Percentiles rank a stretch among this genome's conserved stretches.
phyloP scores from a whole-genome alignment of 768 basidiomycete genomes.

The Boletus rubescentipes region DNA sequence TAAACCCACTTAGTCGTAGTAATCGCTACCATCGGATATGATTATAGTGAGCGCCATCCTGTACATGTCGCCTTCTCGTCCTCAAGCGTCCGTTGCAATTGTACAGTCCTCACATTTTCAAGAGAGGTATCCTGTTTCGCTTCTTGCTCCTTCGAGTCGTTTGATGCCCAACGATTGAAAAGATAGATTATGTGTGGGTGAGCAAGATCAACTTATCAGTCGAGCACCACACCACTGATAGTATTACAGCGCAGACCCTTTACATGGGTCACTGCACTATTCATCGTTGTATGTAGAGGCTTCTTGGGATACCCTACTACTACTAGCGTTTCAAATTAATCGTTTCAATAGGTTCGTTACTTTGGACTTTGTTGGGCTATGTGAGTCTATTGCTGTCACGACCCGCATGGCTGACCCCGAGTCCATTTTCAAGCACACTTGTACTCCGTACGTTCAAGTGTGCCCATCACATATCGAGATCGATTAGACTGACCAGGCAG shows the following conservation, averaged over 20 bases:
- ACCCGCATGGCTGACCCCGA: not conserved
- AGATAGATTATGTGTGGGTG: slow-evolving; percentile 17
- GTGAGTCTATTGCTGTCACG: not conserved
- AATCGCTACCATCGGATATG: slow-evolving; percentile 2
- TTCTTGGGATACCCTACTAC: too few species aligned
- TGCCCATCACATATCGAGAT: not conserved
- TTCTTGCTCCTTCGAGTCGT: too few species aligned
- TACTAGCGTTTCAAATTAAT: not conserved
- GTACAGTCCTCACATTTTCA: slow-evolving; percentile 10
- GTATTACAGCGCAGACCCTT: not conserved
- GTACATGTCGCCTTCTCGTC: not conserved
- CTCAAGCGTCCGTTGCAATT: not conserved
- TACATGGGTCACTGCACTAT: slow-evolving; percentile 11
- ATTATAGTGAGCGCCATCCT: slow-evolving; percentile 1
- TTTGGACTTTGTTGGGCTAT: slow-evolving; percentile 1
- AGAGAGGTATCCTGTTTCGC: not conserved
- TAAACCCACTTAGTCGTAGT: not conserved
- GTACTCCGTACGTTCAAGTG: not conserved
- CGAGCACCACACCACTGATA: not conserved
- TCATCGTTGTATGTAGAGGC: slow-evolving; percentile 6
- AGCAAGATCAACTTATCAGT: not conserved
- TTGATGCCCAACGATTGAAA: not conserved
- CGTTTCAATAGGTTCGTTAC: slow-evolving; percentile 9
- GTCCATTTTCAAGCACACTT: not conserved
- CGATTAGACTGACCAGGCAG: not conserved